Evolutionary conservation across 192 early-diverging fungal genomes (phyloP).

Genomic region (Entrophospora sp.): DNA sequence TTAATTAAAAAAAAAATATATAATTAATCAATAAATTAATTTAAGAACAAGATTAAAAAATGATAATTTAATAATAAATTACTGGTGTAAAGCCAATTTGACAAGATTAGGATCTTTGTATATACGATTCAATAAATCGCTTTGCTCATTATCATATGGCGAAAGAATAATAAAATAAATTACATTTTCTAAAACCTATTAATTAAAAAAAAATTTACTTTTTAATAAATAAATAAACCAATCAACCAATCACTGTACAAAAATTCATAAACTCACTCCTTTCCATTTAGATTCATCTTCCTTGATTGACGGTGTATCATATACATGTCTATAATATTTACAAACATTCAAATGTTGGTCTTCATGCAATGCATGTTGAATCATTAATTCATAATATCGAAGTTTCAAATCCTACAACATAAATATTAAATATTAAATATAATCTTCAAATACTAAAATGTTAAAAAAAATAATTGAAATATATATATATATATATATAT

Average conservation of each 20-base stretch:
- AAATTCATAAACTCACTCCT: conserved; percentile 34
- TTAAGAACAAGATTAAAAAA: neutral
- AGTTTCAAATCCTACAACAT: conserved; percentile 76
- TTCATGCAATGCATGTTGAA: conserved; percentile 88
- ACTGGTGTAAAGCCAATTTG: conserved; percentile 69
- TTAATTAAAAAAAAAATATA: neutral
- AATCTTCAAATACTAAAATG: neutral
- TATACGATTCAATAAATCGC: conserved; percentile 84
- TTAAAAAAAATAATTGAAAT: too few species aligned
- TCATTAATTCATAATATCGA: conserved; percentile 95
- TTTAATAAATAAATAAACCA: neutral
- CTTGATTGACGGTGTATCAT: conserved; percentile 74
- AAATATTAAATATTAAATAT: neutral
- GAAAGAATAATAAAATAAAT: conserved; percentile 83
- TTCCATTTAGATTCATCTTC: conserved; percentile 71
- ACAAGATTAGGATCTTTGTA: conserved; percentile 70
- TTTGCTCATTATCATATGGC: conserved; percentile 94
- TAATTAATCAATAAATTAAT: neutral
- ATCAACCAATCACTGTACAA: neutral
- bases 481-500: neutral
- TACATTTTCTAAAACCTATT: conserved; percentile 64
- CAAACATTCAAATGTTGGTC: conserved; percentile 81
- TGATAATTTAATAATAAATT: conserved; percentile 15
- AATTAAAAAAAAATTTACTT: neutral
- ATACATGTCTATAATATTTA: conserved; percentile 89